These are phyloP conservation scores for Alternaria gansuensis DNA, from an alignment of 2,329 filamentous ascomycete genomes.

Conservation along the genomic window DNA sequence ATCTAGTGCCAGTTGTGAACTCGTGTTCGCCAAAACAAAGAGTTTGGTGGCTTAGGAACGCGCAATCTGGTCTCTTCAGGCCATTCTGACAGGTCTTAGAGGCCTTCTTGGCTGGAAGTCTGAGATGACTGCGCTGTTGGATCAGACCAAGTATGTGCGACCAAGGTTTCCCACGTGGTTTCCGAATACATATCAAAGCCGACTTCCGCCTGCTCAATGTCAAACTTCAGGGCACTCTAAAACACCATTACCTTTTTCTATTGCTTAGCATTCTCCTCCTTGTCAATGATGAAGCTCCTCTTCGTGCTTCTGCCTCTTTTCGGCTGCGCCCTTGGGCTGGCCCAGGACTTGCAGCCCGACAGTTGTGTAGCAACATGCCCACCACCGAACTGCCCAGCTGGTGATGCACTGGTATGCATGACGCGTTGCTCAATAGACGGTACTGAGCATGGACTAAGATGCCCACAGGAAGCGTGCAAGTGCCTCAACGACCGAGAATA, in stretches of 20 bases:
- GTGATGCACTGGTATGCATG: not conserved
- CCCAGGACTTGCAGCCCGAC: not conserved
- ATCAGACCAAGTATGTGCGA: not conserved
- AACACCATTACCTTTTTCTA: not conserved
- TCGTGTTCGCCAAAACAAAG: slow-evolving; percentile 11
- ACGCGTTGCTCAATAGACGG: rapidly evolving
- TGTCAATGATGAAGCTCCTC: slow-evolving; percentile 10
- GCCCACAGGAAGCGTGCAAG: slow-evolving; percentile 35
- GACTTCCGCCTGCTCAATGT: not conserved
- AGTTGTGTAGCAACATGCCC: slow-evolving; percentile 10
- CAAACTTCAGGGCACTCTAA: not conserved
- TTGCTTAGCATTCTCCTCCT: not conserved
- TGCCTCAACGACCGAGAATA: slow-evolving; percentile 42
- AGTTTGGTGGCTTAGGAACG: not conserved
- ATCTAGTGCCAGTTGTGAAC: not conserved
- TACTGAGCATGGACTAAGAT: not conserved
- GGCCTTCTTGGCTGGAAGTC: slow-evolving; percentile 10
- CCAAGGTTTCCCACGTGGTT: not conserved
- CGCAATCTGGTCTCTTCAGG: not conserved
- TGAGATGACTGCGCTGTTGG: slow-evolving; percentile 7
- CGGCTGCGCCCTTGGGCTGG: slow-evolving; percentile 4
- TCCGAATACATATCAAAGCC: slow-evolving; percentile 7
- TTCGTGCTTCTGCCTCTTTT: slow-evolving; percentile 11
- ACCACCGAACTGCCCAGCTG: not conserved
- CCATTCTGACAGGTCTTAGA: slow-evolving; percentile 4